Conservation (phyloP, 805 yeast genomes). For the Barnettozyma californica region DNA sequence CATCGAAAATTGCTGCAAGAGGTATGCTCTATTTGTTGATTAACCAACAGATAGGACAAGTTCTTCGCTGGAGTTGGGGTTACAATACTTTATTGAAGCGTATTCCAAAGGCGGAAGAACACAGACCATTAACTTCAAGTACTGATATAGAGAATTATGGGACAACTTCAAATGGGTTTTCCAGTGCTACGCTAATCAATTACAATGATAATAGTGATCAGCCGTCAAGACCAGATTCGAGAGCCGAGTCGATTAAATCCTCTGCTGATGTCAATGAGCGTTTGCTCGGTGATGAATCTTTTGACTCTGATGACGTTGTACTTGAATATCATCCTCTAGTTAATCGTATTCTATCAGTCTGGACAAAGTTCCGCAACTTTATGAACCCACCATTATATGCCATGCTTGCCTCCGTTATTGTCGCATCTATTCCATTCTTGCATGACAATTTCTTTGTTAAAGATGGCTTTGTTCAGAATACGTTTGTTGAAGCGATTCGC, state of each 20-base stretch:
- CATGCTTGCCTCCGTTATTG: conserved; percentile 61
- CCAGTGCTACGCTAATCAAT: conserved; percentile 1
- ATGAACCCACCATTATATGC: conserved; percentile 87
- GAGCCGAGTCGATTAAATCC: conserved; percentile 1
- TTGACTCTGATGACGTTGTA: not conserved
- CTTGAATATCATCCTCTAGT: not conserved
- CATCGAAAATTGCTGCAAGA: conserved; percentile 70
- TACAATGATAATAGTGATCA: not conserved
- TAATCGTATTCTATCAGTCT: not conserved
- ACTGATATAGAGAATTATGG: conserved; percentile 2
- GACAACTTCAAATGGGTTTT: not conserved
- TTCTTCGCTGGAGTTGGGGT: conserved; percentile 86
- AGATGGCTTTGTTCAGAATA: conserved; percentile 58
- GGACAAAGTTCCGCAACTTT: conserved; percentile 30
- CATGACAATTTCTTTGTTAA: conserved; percentile 53
- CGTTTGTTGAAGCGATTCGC: conserved; percentile 55
- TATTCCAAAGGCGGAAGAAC: conserved; percentile 20
- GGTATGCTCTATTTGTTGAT: conserved; percentile 70
- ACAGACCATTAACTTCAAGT: not conserved
- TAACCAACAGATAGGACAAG: conserved; percentile 80
- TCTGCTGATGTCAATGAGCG: conserved; percentile 6
- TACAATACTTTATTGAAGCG: conserved; percentile 61
- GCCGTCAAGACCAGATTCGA: not conserved
- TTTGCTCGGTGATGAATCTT: conserved; percentile 3
- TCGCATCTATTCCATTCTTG: conserved; percentile 59